Base-by-base conservation (phyloP, 2,329 filamentous ascomycete species). In the Pseudofabraea citricarpa region DNA sequence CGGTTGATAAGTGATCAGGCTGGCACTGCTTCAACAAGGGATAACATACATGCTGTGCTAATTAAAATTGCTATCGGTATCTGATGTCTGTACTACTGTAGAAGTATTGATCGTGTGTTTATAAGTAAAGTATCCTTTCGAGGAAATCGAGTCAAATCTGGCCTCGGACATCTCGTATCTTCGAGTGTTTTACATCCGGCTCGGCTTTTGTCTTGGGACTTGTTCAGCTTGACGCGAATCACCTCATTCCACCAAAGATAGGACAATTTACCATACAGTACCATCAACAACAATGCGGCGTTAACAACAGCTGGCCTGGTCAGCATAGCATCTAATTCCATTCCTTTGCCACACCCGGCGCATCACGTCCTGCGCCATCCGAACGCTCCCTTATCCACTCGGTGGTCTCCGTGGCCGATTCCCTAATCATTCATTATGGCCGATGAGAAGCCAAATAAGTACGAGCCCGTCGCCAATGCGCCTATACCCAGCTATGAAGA, bases 401-500 rank as follows among this genome's bases (percentile, higher is more conserved):
- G n/a, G n/a, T 38, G 19, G 15, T 15, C 37, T 20, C 31, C 21
- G 18, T 26, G 15, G 13, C 15, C 40, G 20, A 36, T n/a, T 26
- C 10, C 29, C 20, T 20, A 35, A 19, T 24, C 40, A 33, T 8
- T 20, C 37, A 55, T 38, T 39, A 61, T 60, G 55, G 63, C 67
- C 50, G 74, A 75, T 62, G 69, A 77, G 62, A 80, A 80, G 57
- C 64, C 64, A 54, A 66, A 70, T 44, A 70, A 70, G 47, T 81
- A 82, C 64, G 75, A 79, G 58, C 67, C 74, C 50, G 72, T 85
- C 36, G 85, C 87, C 23, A 40, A 40, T 40, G 29, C 33, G 8
- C 33, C 24, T 23, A 91, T 93, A 61, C 88, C 87, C 22, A 81
- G 82, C 35, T 93, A 93, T 65, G 87, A 91, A 64, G 87, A 94